Base-by-base conservation (phyloP, 2,329 filamentous ascomycete genomes). In the Cercospora sp. region DNA sequence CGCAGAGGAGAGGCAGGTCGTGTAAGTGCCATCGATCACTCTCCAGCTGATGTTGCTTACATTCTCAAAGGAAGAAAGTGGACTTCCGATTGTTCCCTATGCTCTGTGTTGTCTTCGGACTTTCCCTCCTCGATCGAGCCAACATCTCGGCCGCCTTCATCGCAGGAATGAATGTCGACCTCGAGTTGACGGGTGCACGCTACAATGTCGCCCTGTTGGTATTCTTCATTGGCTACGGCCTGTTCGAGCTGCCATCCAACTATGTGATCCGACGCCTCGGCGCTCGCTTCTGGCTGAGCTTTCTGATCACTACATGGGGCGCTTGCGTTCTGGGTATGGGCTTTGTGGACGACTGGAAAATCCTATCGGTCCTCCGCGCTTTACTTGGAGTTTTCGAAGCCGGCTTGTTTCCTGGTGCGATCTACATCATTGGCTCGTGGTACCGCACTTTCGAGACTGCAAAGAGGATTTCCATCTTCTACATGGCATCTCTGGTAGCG, bases 81-180 rank as follows among this genome's bases (percentile, higher is more conserved):
- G 77, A 79, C 58, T 73, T 68, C 57, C 72, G 73, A 10, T 74
- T 78, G 4, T 76, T 78, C 28, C 76, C 77, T 3, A 79, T 79
- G 73, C 70, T 79, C 18, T 78, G 76, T 61, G 68, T 77, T 18
- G 73, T 78, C 18, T 78, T 78, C 53, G 70, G 90, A 75, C 84
- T 92, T 73, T 90, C 87, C 72, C 81, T 94, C 67, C 91, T 94
- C 87, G 91, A 94, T 76, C 84, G 91, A 42, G 91, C 89, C 2
- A 94, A 94, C 78, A 80, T 93, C 75, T 87, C 87, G 13, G 83
- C 87, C 23, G 91, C 90, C 45, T 87, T 86, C 62, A 90, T 94
- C 77, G 91, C 91, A n/a, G 91, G 84, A 65, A 82, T 82, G 80
- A 78, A 73, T 12, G 66, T 69, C 5, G 79, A 82, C 10, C 68